Base-by-base conservation (phyloP, 148 eudicot genomes). In the Heliamphora exappendiculata region DNA sequence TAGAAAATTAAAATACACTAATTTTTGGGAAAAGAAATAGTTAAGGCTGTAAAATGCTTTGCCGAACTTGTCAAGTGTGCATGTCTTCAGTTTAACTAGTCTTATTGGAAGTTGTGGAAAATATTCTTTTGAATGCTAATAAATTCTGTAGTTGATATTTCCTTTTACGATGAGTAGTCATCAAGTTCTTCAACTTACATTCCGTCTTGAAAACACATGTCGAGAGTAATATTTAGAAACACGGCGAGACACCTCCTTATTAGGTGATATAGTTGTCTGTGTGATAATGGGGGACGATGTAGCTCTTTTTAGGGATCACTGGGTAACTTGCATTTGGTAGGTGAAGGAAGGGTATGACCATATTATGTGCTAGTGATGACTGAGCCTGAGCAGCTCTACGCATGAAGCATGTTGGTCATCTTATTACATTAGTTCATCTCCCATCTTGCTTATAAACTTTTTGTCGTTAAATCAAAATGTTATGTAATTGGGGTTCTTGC, bases 401-500 rank as follows among this genome's bases (percentile, higher is more conserved):
- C 12, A 29, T 71, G 74, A 51, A 50, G 22, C 60, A 6, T 50
- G 24, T 7, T 34, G 36, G n/a, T 51, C 31, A 33, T 26, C 33
- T 58, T 58, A 58, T 2, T 58, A 10, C 42, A 29, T 28, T 20
- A 16, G 28, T 70, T 22, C 16, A 4, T 29, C 42, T 49, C 31
- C 47, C 7, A 49, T 13, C 31, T 3, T 33, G 2, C 34, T 11
- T 71, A 50, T 33, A 13, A 19, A 0, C n/a, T n/a, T 22, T 71
- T 71, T n/a, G 41, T 16, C 9, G 31, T 3, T 19, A 31, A 49
- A 70, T 29, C 9, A 12, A 4, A 42, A 7, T 39, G 14, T 47
- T 67, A 17, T 45, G 29, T 49, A 33, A 26, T 58, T 67, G 10
- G 37, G 33, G 20, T 63, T 49, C 57, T 45, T 73, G 81, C 78